Base-by-base conservation (phyloP, 257 asterid genomes). In the Salvia miltiorrhiza region DNA sequence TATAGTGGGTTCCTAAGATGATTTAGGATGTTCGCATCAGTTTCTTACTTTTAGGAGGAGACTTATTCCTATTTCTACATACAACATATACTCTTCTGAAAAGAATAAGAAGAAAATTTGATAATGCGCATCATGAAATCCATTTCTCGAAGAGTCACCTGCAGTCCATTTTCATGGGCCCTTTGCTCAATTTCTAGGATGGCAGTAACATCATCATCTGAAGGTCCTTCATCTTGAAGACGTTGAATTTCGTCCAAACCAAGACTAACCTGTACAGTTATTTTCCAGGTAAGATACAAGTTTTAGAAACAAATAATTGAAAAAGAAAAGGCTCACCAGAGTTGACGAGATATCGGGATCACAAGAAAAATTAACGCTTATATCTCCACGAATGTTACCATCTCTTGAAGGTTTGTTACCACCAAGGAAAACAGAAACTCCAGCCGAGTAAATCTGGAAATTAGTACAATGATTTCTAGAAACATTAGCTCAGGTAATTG, bases 141-240 rank as follows among this genome's bases (percentile, higher is more conserved):
- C 49, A 47, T 64, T 66, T 80, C 30, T 1, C 11, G 10, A n/a
- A 54, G 33, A 40, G 59, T 69, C 28, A 92, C 97, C 97, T 92
- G 98, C 40, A 90, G 80, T 69, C 97, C 98, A 81, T 87, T 92
- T 80, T 92, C 98, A 81, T 92, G 95, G 67, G 97, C 90, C 82
- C 98, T 86, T 80, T 92, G 96, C 73, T 90, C 98, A 68, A 90
- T 86, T 90, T 92, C 96, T 63, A 92, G 90, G 78, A 92, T 83
- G 58, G 88, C 61, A 7, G 76, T 74, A 73, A 88, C 86, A 79
- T 90, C 98, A 40, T 77, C 88, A 67, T 73, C 81, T 54, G 95
- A 79, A 72, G 97, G 96, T 48, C 97, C 95, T 65, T 86, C 95
- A 69, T 82, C 86, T 73, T 90, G 98, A 83, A 92, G 98, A 66